Percentiles rank a stretch among this genome's conserved stretches.
These are phyloP conservation scores for Lachnum nothofagi DNA, from an alignment of 2,329 filamentous ascomycete species.

Conservation along the genomic window DNA sequence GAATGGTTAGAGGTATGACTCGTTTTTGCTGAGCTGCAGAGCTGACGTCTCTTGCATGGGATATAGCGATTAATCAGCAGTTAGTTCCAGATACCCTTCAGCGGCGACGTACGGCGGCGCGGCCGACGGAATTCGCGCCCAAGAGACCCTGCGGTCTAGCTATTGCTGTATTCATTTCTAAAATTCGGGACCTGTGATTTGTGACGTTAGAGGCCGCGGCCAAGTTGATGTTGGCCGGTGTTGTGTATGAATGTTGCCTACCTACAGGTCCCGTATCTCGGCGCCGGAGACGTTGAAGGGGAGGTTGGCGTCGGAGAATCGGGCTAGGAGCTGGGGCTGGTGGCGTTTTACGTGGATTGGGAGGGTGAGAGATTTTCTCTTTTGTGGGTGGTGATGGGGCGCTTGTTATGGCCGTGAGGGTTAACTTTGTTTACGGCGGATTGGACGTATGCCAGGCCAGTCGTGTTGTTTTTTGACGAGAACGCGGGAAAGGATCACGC, in stretches of 20 bases:
- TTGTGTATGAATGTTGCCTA: too few species aligned
- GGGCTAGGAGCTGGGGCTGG: neutral
- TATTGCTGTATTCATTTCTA: neutral
- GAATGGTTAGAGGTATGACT: conserved; percentile 26
- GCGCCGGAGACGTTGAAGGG: neutral
- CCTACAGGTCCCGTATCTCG: too few species aligned
- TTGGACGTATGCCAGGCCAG: conserved; percentile 1
- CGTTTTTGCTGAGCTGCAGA: conserved; percentile 6
- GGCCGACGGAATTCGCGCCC: conserved; percentile 14
- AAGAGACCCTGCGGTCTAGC: conserved; percentile 2
- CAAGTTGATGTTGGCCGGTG: too few species aligned
- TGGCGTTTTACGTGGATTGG: neutral
- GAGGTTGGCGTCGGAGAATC: neutral
- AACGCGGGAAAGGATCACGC: conserved; percentile 1
- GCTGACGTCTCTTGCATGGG: conserved; percentile 12
- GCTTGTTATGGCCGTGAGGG: neutral
- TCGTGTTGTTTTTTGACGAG: conserved; percentile 6
- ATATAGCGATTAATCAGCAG: conserved; percentile 20
- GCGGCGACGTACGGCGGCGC: conserved; percentile 17
- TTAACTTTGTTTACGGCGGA: neutral
- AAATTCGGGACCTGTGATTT: too few species aligned
- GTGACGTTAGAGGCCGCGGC: too few species aligned
- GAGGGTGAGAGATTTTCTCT: neutral
- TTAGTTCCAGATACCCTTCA: conserved; percentile 18
- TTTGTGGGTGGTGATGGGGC: neutral